phyloP scores from a whole-genome alignment of 2,329 filamentous ascomycete species.

The Fusarium nurragi region DNA sequence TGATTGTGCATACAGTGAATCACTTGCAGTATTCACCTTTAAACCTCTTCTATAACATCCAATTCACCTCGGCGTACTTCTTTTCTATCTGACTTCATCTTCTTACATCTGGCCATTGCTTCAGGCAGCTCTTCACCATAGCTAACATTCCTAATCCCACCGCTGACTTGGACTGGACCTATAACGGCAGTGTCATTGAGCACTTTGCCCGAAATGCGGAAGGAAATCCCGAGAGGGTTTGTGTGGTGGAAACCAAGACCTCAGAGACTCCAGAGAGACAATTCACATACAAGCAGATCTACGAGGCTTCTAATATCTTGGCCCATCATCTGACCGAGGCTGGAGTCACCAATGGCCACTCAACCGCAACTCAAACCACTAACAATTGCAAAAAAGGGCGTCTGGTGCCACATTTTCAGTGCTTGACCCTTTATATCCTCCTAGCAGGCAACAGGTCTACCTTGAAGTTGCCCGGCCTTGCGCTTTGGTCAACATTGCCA shows the following conservation, averaged over 20 bases:
- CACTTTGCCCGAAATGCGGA: slow-evolving; percentile 74
- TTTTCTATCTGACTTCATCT: neutral
- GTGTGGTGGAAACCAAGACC: slow-evolving; percentile 60
- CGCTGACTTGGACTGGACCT: slow-evolving; percentile 71
- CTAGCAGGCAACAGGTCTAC: slow-evolving; percentile 60
- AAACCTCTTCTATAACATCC: neutral
- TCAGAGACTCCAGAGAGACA: slow-evolving; percentile 64
- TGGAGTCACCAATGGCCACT: slow-evolving; percentile 72
- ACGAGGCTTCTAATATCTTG: slow-evolving; percentile 82
- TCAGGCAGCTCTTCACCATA: slow-evolving; percentile 20
- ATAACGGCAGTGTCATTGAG: slow-evolving; percentile 75
- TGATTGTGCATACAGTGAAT: neutral
- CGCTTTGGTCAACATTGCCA: slow-evolving; percentile 76
- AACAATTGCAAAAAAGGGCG: slow-evolving; percentile 39
- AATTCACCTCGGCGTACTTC: neutral
- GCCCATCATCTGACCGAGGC: slow-evolving; percentile 75
- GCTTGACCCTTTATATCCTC: slow-evolving; percentile 43
- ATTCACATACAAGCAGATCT: slow-evolving; percentile 88
- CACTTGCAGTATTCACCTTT: neutral
- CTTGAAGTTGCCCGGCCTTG: slow-evolving; percentile 79
- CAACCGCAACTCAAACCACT: neutral
- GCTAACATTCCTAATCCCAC: slow-evolving; percentile 67
- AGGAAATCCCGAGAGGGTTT: slow-evolving; percentile 68
- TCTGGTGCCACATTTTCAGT: slow-evolving; percentile 47
- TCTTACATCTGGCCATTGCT: neutral